Evolutionary conservation across 345 rosid species (phyloP), one percentile per base, ranked within the genome.

Genomic region (Hibiscus syriacus): DNA sequence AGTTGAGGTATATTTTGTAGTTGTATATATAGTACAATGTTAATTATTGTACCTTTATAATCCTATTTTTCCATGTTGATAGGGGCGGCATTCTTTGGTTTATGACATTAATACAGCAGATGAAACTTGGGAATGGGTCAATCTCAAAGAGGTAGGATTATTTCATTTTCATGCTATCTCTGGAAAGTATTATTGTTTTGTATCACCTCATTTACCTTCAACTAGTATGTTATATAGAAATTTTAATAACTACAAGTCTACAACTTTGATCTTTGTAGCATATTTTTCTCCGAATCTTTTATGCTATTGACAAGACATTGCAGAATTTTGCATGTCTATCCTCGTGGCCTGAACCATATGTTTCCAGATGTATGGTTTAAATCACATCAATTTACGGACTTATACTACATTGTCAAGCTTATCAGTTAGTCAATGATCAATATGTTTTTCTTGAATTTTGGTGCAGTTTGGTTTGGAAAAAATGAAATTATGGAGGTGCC

Each of bases 51-150:
- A 38, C 49, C 60, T 67, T 70, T 74, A 45, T 14, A 59, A 84
- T 70, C 43, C 45, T 41, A 22, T 45, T 13, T 60, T 70, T 73
- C 67, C 27, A 53, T 50, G 41, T 82, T 79, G 38, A 72, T 73
- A 95, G 98, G 99, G 97, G 20, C 82, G 71, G 46, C 98, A 94
- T 86, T 92, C 88, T 74, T 82, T 94, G 84, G 93, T 94, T 72
- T 94, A 94, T 79, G 99, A 89, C 72, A 85, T 86, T 9, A 80
- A 82, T 73, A 82, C 98, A 9, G 79, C 74, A 25, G 71, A 81
- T 70, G 97, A 92, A 87, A 87, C 97, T 5, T 89, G 92, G 96
- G 98, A 95, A 77, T 92, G 96, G 98, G 98, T 95, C 74, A 81
- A 95, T 83, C 97, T 92, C 74, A 92, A 88, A 87, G 98, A 92